These are phyloP conservation scores for Kalanchoe fedtschenkoi DNA, from an alignment of 164 flowering plant species.

Conservation along the genomic window DNA sequence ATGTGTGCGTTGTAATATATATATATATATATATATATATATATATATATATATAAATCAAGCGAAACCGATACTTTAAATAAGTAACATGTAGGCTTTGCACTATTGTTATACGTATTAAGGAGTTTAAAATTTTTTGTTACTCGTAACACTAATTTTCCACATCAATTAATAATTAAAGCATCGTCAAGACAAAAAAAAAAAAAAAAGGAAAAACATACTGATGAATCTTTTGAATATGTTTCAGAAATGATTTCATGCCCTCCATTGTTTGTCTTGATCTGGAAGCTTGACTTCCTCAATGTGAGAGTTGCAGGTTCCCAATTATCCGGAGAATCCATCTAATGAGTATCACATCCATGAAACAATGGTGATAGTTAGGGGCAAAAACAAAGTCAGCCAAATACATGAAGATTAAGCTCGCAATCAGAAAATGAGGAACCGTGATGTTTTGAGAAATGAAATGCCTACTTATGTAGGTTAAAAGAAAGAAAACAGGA, in stretches of 20 bases:
- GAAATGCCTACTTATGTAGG: background rate
- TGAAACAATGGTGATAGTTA: background rate
- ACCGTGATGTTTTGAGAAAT: no score
- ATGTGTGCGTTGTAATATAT: no score
- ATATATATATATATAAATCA: no score
- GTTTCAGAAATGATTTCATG: conserved; percentile 39
- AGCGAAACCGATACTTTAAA: background rate
- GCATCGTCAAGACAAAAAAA: background rate
- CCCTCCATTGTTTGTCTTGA: conserved; percentile 39
- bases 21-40: no score
- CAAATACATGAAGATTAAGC: no score
- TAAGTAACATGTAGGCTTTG: background rate
- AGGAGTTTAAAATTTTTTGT: background rate
- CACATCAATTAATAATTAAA: background rate
- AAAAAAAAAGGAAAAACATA: conserved; percentile 26
- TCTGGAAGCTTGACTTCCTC: conserved; percentile 56
- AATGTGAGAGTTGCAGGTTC: conserved; percentile 48
- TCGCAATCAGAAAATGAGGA: no score
- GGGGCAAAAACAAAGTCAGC: background rate
- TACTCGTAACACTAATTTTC: background rate
- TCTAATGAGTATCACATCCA: conserved; percentile 27
- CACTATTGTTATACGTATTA: background rate
- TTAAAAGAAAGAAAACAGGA: background rate
- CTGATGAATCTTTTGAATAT: conserved; percentile 65
- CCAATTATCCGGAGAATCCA: conserved; percentile 70